Base-by-base conservation (phyloP, 441 rosid species). In the Croton setiger region DNA sequence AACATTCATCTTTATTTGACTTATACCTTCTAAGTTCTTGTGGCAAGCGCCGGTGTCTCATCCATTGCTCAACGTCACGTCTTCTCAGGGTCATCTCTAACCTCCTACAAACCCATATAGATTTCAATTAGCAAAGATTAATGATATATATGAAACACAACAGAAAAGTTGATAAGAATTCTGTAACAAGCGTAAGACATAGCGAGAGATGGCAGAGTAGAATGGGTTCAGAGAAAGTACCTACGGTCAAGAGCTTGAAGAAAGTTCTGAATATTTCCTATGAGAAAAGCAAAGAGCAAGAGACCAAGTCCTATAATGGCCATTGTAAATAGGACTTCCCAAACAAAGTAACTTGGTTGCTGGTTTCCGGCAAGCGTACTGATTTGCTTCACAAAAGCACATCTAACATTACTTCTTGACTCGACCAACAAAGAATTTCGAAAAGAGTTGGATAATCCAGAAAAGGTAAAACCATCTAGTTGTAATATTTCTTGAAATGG, bases 251-350 rank as follows among this genome's bases (percentile, higher is more conserved):
- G 87, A 76, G 96, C 88, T 72, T 86, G 96, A 71, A 93, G 96
- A 79, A 91, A 91, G 75, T 88, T 93, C 72, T 93, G 98, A 87
- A 91, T 91, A 80, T 93, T 93, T 68, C 98, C 98, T 63, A 91
- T 91, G 74, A 94, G 92, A 71, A 86, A 89, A 56, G 97, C 98
- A 63, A 94, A 94, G 51, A 94, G 91, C 83, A 94, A 76, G 60
- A 94, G 95, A 21, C 97, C 97, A 20, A 93, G 66, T 74, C 95
- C 96, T 21, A 89, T 77, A 37, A 93, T 87, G 53, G 75, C 85
- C 97, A 91, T 93, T 31, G 97, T 91, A 68, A 91, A 93, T 61
- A 89, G 84, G 71, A 93, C 90, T 85, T 93, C 98, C 80, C 88
- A 74, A 0, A 84, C 48, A 74, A 85, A 88, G 79, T 93, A 93